Base-by-base conservation (phyloP, 257 asterid genomes). In the Pogostemon cablin region DNA sequence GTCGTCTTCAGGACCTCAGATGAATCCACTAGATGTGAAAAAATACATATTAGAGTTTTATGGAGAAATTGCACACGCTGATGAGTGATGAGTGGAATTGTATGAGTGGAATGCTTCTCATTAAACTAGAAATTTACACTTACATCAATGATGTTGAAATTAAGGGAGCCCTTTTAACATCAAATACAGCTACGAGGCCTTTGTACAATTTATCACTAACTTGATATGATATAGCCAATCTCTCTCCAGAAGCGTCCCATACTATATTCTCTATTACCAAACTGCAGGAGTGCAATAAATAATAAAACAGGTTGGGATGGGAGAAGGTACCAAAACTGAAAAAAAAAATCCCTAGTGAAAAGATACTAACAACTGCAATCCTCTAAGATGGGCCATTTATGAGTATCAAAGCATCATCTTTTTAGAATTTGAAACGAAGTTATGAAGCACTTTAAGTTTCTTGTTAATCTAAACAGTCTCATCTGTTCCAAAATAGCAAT, bases 171-270 rank as follows among this genome's bases (percentile, higher is more conserved):
- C 95, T 87, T 80, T 86, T 91, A 49, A 93, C 99, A 79, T 91
- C 96, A 65, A 84, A 93, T 81, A 91, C 48, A 41, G 96, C 99
- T n/a, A 93, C 67, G 50, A 91, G 99, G 62, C 98, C 99, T 69
- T 65, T 81, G 93, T 85, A 91, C 74, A 77, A 65, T 61, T 91
- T 96, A 75, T 87, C 93, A 54, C 99, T 98, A 68, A 85, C 95
- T 83, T 68, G 79, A 70, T 86, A 91, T 70, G 99, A 87, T 64
- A 91, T 80, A 0, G 98, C 99, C 68, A 93, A 77, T 72, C 99
- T 88, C 87, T 93, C 98, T 67, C 99, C 98, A 41, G 96, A 91
- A 78, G 90, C 91, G 83, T 93, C 98, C 99, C 97, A 91, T 56
- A 96, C 96, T 80, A 93, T 86, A 88, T 91, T 93, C 78, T 89